Evolutionary conservation across 2,329 filamentous ascomycete genomes (phyloP).

Genomic region (Venturia aucupariae): DNA sequence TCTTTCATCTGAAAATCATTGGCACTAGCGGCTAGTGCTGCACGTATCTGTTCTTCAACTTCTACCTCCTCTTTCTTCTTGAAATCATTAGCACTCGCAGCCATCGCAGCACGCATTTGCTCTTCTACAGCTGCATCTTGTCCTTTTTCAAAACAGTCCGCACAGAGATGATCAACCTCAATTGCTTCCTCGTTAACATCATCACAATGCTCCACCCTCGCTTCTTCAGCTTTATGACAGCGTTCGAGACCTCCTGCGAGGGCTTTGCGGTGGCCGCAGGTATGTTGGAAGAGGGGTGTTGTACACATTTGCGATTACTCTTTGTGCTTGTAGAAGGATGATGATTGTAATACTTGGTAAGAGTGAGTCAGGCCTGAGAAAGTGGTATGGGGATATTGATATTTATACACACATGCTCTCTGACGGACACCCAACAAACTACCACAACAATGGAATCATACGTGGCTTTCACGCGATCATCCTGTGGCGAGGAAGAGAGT

Average conservation of each 20-base stretch:
- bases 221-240: neutral
- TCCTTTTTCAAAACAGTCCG: neutral
- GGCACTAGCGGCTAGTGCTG: neutral
- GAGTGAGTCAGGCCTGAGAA: neutral
- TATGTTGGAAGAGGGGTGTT: neutral
- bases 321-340: neutral
- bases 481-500: neutral
- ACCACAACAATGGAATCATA: neutral
- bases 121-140: neutral
- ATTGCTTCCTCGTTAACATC: neutral
- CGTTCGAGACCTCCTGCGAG: neutral
- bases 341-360: neutral
- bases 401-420: neutral
- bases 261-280: neutral
- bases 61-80: neutral
- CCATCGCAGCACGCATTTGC: neutral
- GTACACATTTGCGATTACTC: neutral
- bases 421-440: neutral
- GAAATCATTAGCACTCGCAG: too few species aligned
- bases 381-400: too few species aligned
- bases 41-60: neutral
- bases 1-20: neutral
- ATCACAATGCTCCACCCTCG: neutral
- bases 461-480: neutral
- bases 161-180: neutral